phyloP scores from a whole-genome alignment of 2,329 filamentous ascomycete species.

The Ilyonectria sp. region DNA sequence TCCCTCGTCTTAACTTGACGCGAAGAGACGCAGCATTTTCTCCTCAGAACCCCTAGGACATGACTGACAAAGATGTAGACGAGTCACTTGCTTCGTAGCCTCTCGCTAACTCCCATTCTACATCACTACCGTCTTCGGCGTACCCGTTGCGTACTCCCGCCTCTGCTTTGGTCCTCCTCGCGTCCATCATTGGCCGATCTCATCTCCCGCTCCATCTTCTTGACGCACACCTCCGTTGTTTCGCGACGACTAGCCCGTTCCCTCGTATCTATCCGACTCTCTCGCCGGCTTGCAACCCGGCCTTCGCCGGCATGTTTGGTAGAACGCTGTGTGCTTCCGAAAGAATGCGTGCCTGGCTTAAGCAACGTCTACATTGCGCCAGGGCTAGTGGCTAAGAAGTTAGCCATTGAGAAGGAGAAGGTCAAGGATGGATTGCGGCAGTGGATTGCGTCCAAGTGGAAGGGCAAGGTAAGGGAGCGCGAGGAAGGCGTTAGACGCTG shows the following conservation, averaged over 20 bases:
- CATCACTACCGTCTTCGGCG: constrained; percentile 74
- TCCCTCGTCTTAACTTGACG: constrained; percentile 1
- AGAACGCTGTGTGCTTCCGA: constrained; percentile 74
- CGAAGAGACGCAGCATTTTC: neutral
- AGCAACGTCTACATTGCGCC: constrained; percentile 66
- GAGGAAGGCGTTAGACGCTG: constrained; percentile 63
- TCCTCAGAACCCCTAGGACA: constrained; percentile 20
- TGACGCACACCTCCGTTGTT: constrained; percentile 76
- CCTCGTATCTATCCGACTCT: constrained; percentile 76
- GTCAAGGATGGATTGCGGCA: constrained; percentile 77
- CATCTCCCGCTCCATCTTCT: constrained; percentile 75
- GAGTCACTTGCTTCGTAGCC: constrained; percentile 72
- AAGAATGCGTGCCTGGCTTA: constrained; percentile 71
- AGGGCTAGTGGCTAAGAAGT: constrained; percentile 72
- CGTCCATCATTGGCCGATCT: constrained; percentile 75
- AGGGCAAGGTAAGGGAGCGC: constrained; percentile 65
- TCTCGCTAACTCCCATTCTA: constrained; percentile 76
- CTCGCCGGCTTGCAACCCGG: constrained; percentile 71
- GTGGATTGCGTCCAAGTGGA: constrained; percentile 75
- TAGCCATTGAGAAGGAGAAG: constrained; percentile 75
- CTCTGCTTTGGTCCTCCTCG: constrained; percentile 69
- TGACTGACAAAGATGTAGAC: constrained; percentile 60
- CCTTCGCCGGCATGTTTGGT: constrained; percentile 74
- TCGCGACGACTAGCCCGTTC: constrained; percentile 75
- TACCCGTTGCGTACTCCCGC: constrained; percentile 68